A percentile compares a stretch with the other conserved stretches of the same genome.
Conservation (phyloP, 495 filamentous ascomycete species). For the Penicillium coffeae region DNA sequence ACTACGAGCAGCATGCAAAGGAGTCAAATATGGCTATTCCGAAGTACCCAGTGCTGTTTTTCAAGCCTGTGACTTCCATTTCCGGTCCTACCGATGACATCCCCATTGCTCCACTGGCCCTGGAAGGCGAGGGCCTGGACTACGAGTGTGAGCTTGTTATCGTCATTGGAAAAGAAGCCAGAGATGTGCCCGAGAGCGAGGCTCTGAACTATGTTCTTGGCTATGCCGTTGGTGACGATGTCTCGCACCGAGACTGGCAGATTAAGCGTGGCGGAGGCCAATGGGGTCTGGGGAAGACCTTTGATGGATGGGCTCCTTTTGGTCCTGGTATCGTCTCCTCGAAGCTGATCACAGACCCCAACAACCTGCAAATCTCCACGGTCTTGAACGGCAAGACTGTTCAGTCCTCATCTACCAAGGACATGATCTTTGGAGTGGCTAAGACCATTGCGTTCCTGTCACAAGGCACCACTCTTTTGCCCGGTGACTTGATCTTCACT, state of each 20-base stretch:
- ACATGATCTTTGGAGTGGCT: conserved; percentile 79
- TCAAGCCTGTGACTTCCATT: conserved; percentile 74
- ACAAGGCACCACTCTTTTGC: conserved; percentile 71
- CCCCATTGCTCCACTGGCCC: conserved; percentile 57
- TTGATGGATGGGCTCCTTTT: conserved; percentile 85
- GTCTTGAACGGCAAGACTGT: conserved; percentile 68
- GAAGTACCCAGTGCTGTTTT: conserved; percentile 75
- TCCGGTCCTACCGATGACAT: conserved; percentile 67
- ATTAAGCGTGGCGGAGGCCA: conserved; percentile 73
- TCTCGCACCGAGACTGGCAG: conserved; percentile 84
- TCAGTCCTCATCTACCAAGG: conserved; percentile 70
- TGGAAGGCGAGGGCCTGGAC: conserved; percentile 61
- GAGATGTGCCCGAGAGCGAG: conserved; percentile 59
- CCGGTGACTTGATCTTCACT: conserved; percentile 81
- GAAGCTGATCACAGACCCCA: conserved; percentile 65
- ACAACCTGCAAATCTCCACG: conserved; percentile 61
- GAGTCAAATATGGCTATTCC: conserved; percentile 74
- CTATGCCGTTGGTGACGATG: conserved; percentile 78
- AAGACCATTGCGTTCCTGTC: conserved; percentile 72
- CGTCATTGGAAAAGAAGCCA: conserved; percentile 69
- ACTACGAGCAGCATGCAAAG: conserved; percentile 77
- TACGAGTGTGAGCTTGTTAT: conserved; percentile 84
- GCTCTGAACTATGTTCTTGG: conserved; percentile 76
- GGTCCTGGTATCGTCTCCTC: conserved; percentile 75
- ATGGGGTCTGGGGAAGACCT: conserved; percentile 80